Percentiles rank a stretch among this genome's conserved stretches.
Evolutionary conservation across 345 rosid genomes (phyloP).

Genomic region (Boechera stricta): DNA sequence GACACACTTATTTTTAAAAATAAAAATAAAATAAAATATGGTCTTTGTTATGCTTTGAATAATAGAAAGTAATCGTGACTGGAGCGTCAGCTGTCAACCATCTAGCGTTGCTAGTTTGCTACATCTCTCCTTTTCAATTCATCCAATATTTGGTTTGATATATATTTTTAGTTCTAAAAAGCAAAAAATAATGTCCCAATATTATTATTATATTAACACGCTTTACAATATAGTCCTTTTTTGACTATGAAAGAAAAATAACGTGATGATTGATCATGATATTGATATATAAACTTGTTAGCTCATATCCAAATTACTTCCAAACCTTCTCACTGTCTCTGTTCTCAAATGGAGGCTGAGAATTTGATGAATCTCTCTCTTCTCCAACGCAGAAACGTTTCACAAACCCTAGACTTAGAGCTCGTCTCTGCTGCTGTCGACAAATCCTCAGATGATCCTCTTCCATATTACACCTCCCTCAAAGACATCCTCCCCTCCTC

Average conservation of each 20-base stretch:
- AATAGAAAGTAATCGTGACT: slow-evolving; percentile 21
- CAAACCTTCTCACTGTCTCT: slow-evolving; percentile 20
- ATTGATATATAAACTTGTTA: slow-evolving; percentile 17
- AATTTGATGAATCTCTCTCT: slow-evolving; percentile 39
- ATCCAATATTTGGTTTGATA: not conserved
- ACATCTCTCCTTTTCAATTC: slow-evolving; percentile 7
- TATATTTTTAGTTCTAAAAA: not conserved
- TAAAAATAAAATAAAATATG: not conserved
- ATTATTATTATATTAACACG: slow-evolving; percentile 23
- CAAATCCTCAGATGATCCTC: slow-evolving; percentile 37
- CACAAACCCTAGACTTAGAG: slow-evolving; percentile 47
- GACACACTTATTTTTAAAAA: not conserved
- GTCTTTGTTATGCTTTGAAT: slow-evolving; percentile 36
- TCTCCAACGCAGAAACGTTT: slow-evolving; percentile 44
- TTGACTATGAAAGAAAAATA: slow-evolving; percentile 38
- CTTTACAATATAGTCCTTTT: slow-evolving; percentile 16
- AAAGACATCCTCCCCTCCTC: slow-evolving; percentile 71
- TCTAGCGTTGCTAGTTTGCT: not conserved
- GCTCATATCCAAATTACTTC: slow-evolving; percentile 23
- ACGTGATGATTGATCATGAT: slow-evolving; percentile 6
- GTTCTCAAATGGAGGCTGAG: slow-evolving; percentile 36
- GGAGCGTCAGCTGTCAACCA: slow-evolving; percentile 38
- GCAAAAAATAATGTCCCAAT: slow-evolving; percentile 5
- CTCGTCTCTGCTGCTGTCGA: slow-evolving; percentile 38
- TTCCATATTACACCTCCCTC: slow-evolving; percentile 69